Conservation (phyloP, 2,329 filamentous ascomycete species). For the Verticillium dahliae region DNA sequence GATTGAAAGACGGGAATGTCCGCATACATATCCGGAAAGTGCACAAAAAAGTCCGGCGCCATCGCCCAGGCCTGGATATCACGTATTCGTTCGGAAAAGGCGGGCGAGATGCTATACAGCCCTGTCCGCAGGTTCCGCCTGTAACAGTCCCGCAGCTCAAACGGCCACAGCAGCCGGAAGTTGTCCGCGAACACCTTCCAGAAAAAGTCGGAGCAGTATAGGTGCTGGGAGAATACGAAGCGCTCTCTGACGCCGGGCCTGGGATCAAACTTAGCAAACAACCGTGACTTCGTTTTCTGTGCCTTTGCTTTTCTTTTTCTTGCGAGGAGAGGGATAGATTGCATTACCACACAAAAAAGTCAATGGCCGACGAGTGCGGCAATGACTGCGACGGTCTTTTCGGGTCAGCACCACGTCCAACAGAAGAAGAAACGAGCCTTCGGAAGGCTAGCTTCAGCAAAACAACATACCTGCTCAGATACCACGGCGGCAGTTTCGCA, state of each 20-base stretch:
- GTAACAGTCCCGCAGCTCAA: slow-evolving; percentile 18
- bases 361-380: slow-evolving; percentile 19
- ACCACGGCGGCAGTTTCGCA: slow-evolving; percentile 16
- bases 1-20: not conserved
- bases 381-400: slow-evolving; percentile 17
- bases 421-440: not conserved
- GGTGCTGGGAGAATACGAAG: slow-evolving; percentile 20
- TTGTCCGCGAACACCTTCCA: slow-evolving; percentile 16
- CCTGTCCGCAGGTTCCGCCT: slow-evolving; percentile 15
- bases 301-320: too few species aligned
- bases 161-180: slow-evolving; percentile 17
- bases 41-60: slow-evolving; percentile 17
- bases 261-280: not conserved
- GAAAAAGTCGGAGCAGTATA: slow-evolving; percentile 20
- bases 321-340: not conserved
- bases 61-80: slow-evolving; percentile 21
- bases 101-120: slow-evolving; percentile 10
- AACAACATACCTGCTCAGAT: slow-evolving; percentile 14
- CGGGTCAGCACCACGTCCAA: not conserved
- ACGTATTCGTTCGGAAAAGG: slow-evolving; percentile 16
- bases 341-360: slow-evolving; percentile 21
- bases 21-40: slow-evolving; percentile 15
- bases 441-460: not conserved
- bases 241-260: slow-evolving; percentile 21
- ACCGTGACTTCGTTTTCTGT: not conserved